Conservation (phyloP, 1,284 basidiomycete species). For the Sanghuangporus baumii region DNA sequence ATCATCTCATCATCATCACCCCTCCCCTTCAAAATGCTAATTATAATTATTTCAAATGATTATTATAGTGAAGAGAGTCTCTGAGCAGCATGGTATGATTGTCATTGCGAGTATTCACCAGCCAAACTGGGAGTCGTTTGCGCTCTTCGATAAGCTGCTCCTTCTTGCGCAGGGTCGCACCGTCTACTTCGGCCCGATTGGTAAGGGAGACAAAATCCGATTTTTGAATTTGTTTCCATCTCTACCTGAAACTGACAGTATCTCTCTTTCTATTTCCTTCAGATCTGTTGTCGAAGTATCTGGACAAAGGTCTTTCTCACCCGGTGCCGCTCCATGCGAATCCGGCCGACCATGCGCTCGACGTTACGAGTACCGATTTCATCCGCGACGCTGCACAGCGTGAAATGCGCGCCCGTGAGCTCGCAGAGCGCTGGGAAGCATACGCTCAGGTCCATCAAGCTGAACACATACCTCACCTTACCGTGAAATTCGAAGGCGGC, state of each 20-base stretch:
- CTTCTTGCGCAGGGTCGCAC: conserved; percentile 49
- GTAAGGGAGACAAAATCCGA: conserved; percentile 16
- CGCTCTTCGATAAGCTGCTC: conserved; percentile 52
- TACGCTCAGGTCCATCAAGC: conserved; percentile 10
- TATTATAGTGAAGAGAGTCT: conserved; percentile 22
- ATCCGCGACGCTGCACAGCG: conserved; percentile 27
- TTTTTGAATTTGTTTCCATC: background rate
- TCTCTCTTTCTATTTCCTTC: background rate
- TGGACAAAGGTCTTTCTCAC: conserved; percentile 30
- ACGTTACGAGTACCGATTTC: conserved; percentile 35
- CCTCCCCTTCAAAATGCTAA: background rate
- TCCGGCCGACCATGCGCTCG: conserved; percentile 43
- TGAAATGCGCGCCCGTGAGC: conserved; percentile 19
- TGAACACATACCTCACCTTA: background rate
- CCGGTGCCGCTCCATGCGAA: conserved; percentile 40
- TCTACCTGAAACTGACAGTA: background rate
- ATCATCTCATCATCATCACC: background rate
- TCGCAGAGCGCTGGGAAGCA: conserved; percentile 16
- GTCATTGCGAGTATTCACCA: conserved; percentile 64
- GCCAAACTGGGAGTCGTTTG: conserved; percentile 50
- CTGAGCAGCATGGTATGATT: conserved; percentile 38
- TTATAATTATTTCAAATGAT: background rate
- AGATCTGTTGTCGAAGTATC: conserved; percentile 36
- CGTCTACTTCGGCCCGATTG: conserved; percentile 40
- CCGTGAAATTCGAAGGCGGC: background rate